phyloP scores from a whole-genome alignment of 2,329 filamentous ascomycete genomes.

The Chaetomiaceae sp. region DNA sequence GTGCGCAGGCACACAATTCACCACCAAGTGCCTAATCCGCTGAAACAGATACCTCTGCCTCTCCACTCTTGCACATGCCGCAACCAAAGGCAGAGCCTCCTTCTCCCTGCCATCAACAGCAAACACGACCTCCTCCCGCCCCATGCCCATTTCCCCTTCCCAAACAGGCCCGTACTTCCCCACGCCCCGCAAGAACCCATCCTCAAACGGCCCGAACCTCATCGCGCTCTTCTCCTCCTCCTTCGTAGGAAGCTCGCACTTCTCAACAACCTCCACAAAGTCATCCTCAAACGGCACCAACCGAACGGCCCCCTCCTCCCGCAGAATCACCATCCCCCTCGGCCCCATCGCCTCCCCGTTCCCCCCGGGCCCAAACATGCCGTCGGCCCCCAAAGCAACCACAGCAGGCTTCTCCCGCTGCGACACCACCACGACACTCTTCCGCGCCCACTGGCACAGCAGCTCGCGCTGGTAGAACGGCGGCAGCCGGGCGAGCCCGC shows the following conservation, averaged over 20 bases:
- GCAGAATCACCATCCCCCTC: background rate
- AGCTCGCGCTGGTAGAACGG: slow-evolving; percentile 6
- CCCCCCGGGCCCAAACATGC: background rate
- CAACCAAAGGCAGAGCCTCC: background rate
- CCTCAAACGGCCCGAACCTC: too few species aligned
- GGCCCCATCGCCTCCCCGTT: background rate
- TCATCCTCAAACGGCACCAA: slow-evolving; percentile 12
- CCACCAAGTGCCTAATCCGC: slow-evolving; percentile 8
- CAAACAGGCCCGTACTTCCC: too few species aligned
- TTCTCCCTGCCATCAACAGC: background rate
- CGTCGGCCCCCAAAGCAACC: background rate
- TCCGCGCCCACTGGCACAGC: background rate
- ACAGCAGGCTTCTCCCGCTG: background rate
- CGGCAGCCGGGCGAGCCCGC: too few species aligned
- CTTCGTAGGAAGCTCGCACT: background rate
- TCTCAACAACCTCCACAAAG: too few species aligned
- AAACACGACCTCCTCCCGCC: too few species aligned
- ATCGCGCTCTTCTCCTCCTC: background rate
- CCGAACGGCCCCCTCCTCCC: background rate
- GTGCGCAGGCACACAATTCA: slow-evolving; percentile 1
- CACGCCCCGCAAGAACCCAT: too few species aligned
- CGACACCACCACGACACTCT: background rate
- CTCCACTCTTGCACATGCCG: too few species aligned
- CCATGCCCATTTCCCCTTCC: too few species aligned
- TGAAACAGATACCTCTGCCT: slow-evolving; percentile 3